Evolutionary conservation across 106 monocot genomes (phyloP).

Genomic region (Narthecium ossifragum): DNA sequence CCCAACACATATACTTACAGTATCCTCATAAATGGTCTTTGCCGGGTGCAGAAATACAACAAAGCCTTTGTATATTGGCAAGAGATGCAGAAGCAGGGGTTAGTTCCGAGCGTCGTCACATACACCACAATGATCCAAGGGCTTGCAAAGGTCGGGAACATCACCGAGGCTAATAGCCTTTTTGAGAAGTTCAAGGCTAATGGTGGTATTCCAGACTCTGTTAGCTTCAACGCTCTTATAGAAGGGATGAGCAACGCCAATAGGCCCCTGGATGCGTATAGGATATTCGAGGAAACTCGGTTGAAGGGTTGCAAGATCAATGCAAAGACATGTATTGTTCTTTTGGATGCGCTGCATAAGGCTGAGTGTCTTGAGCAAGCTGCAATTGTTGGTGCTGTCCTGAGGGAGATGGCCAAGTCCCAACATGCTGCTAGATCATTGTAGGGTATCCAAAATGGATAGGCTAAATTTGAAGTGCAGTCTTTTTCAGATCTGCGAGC

Average conservation of each 20-base stretch:
- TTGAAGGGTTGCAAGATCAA: slow-evolving; percentile 67
- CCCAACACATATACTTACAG: slow-evolving; percentile 85
- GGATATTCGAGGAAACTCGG: slow-evolving; percentile 85
- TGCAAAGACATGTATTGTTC: slow-evolving; percentile 80
- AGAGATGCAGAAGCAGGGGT: slow-evolving; percentile 89
- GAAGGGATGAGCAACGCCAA: slow-evolving; percentile 91
- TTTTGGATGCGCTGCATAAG: slow-evolving; percentile 84
- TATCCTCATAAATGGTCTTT: slow-evolving; percentile 92
- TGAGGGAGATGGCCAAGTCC: slow-evolving; percentile 97
- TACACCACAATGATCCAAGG: slow-evolving; percentile 96
- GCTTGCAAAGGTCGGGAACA: slow-evolving; percentile 85
- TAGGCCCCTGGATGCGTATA: slow-evolving; percentile 80
- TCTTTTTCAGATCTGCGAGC: too few species aligned
- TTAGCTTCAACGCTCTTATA: slow-evolving; percentile 77
- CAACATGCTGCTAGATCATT: slow-evolving; percentile 66
- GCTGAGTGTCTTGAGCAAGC: slow-evolving; percentile 90
- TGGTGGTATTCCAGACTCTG: slow-evolving; percentile 86
- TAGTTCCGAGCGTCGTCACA: slow-evolving; percentile 74
- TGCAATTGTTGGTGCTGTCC: slow-evolving; percentile 85
- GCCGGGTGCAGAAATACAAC: slow-evolving; percentile 87
- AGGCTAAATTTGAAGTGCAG: too few species aligned
- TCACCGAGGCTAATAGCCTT: slow-evolving; percentile 62
- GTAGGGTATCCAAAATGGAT: slow-evolving; percentile 13
- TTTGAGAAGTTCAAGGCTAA: slow-evolving; percentile 82
- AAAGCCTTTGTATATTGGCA: slow-evolving; percentile 98